Evolutionary conservation across 31 red algal genomes (phyloP), one percentile per base, ranked within the genome.

Genomic region (Endocladia muricata): DNA sequence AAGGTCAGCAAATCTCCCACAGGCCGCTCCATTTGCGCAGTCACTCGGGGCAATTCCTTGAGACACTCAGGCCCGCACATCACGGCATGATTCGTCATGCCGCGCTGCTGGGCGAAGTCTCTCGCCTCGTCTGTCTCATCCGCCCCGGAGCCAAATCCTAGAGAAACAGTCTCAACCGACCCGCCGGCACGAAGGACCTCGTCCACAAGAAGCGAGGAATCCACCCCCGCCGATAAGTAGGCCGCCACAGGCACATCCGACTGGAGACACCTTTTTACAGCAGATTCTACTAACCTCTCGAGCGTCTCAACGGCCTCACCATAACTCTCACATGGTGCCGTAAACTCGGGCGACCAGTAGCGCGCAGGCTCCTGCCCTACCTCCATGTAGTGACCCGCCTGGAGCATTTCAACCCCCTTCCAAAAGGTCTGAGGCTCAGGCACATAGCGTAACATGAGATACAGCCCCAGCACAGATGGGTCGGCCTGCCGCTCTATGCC

Each of bases 11-110:
- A 11, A 25, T 63, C 59, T 9, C 59, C 59, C 11, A 63, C 59
- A 63, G 59, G 59, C 11, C 15, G 59, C 26, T 63, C 59, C 59
- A 63, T 63, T 30, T 63, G 59, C 15, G 59, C 15, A 25, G 29
- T 63, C 9, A 63, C 59, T 30, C 26, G n/a, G 9, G 59, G 59
- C 9, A 63, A 25, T 9, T 11, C 15, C 15, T 30, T 8, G 15
- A 63, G 15, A 25, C 29, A 11, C 8, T 30, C 23, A 25, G 59
- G 17, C 9, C 59, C 8, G 26, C 15, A 25, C 13, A 23, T 19
- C 8, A 63, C 59, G 15, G 59, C 9, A 25, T 9, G 15, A 63
- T 63, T 11, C 26, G 15, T 11, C 11, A 63, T 30, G 26, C 29
- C 59, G 26, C 29, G 29, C 9, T 25, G 9, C 8, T 63, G 8